These are phyloP conservation scores for Xeromyces bisporus DNA, from an alignment of 495 filamentous ascomycete genomes.

Conservation along the genomic window DNA sequence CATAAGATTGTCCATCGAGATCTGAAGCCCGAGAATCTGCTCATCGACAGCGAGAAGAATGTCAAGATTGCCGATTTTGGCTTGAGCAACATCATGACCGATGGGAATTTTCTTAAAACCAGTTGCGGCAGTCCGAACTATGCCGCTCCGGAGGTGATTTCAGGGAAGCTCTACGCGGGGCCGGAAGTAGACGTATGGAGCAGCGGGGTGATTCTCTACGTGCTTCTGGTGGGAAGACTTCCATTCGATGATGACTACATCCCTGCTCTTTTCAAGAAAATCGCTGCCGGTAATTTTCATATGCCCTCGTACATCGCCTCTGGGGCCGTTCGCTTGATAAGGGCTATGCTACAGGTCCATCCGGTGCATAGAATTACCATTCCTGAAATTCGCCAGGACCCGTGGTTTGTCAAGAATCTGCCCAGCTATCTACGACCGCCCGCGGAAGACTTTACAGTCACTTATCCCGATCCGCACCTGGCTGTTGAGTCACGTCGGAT, in stretches of 20 bases:
- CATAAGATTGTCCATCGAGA: constrained; percentile 98
- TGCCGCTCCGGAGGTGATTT: constrained; percentile 93
- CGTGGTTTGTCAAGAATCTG: constrained; percentile 82
- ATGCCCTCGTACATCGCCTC: constrained; percentile 75
- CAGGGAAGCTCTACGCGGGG: constrained; percentile 91
- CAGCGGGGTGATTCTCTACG: constrained; percentile 95
- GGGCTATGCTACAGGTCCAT: constrained; percentile 87
- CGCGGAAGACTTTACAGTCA: constrained; percentile 84
- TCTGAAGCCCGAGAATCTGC: constrained; percentile 90
- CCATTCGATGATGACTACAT: constrained; percentile 98
- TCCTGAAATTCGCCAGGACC: constrained; percentile 80
- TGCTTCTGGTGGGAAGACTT: constrained; percentile 75
- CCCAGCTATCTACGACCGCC: constrained; percentile 73
- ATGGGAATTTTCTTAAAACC: constrained; percentile 96
- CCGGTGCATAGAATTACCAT: constrained; percentile 87
- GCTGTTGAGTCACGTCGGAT: constrained; percentile 68
- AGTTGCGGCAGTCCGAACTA: constrained; percentile 98
- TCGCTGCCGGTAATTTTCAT: constrained; percentile 74
- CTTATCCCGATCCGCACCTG: constrained; percentile 79
- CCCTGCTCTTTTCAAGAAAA: constrained; percentile 72
- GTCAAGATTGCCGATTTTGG: constrained; percentile 99
- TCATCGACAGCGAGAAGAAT: constrained; percentile 84
- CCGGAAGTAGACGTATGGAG: constrained; percentile 99
- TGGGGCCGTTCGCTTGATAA: constrained; percentile 71
- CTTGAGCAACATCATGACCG: constrained; percentile 98